Conservation (phyloP, 176 grass and related monocot genomes). For the Zoysia japonica region DNA sequence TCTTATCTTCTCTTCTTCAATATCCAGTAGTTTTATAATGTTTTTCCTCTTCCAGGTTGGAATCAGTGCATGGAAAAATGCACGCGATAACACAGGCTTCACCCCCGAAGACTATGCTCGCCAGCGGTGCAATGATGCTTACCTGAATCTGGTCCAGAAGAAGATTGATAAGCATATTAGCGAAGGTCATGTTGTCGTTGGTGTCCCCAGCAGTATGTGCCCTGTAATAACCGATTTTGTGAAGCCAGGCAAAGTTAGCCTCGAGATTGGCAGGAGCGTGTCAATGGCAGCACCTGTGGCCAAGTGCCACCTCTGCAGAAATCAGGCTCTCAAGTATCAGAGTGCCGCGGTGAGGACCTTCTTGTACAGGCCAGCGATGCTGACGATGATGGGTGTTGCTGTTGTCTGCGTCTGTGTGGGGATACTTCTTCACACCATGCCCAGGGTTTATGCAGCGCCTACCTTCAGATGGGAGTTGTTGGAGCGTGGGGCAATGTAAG, state of each 20-base stretch:
- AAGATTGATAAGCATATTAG: slow-evolving; percentile 78
- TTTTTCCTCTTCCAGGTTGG: slow-evolving; percentile 56
- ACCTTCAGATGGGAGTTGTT: slow-evolving; percentile 92
- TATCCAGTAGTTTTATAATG: slow-evolving; percentile 22
- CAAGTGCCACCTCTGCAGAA: slow-evolving; percentile 66
- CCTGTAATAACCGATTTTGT: slow-evolving; percentile 37
- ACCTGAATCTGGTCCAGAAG: slow-evolving; percentile 75
- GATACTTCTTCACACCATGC: slow-evolving; percentile 69
- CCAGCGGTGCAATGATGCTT: slow-evolving; percentile 54
- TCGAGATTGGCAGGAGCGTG: slow-evolving; percentile 48
- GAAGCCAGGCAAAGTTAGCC: slow-evolving; percentile 51
- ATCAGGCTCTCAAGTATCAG: slow-evolving; percentile 42
- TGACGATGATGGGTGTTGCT: slow-evolving; percentile 79
- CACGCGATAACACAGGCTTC: slow-evolving; percentile 51
- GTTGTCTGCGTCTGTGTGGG: slow-evolving; percentile 87
- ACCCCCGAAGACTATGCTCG: slow-evolving; percentile 86
- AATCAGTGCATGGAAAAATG: slow-evolving; percentile 76
- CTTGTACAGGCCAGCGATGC: slow-evolving; percentile 87
- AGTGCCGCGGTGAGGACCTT: slow-evolving; percentile 53
- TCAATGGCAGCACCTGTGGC: slow-evolving; percentile 37
- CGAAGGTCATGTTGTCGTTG: slow-evolving; percentile 60
- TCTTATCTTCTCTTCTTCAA: slow-evolving; percentile 1
- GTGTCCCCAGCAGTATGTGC: slow-evolving; percentile 51
- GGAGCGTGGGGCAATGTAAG: slow-evolving; percentile 63
- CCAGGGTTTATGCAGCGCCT: slow-evolving; percentile 69